Conservation (phyloP, 2,329 filamentous ascomycete species). For the Phaeosphaeria sp. region DNA sequence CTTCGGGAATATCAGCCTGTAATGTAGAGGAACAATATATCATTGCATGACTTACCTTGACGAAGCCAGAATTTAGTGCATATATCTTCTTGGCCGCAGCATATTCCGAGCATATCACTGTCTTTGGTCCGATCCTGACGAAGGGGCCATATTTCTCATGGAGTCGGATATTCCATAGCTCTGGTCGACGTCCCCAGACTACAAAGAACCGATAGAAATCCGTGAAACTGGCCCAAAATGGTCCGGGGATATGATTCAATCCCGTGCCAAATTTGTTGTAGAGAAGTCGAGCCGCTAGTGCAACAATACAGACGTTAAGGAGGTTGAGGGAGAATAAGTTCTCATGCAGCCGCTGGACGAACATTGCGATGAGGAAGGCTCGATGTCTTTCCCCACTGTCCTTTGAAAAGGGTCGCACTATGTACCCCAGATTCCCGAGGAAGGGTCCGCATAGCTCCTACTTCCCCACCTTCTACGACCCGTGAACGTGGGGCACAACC, state of each 20-base stretch:
- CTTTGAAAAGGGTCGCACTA: not conserved
- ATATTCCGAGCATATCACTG: conserved; percentile 75
- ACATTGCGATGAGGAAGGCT: not conserved
- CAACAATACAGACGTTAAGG: not conserved
- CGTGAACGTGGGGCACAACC: not conserved
- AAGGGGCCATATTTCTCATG: conserved; percentile 77
- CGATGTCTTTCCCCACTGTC: no score
- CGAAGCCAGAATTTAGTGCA: conserved; percentile 14
- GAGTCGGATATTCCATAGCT: conserved; percentile 53
- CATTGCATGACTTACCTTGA: conserved; percentile 5
- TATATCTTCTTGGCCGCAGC: conserved; percentile 51
- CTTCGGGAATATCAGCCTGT: conserved; percentile 1
- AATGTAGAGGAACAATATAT: not conserved
- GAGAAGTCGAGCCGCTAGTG: not conserved
- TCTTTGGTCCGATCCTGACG: conserved; percentile 80
- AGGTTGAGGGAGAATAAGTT: not conserved
- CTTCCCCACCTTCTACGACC: not conserved
- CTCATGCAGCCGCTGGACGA: not conserved
- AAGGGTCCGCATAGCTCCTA: not conserved
- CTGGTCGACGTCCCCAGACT: conserved; percentile 62
- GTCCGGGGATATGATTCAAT: conserved; percentile 61
- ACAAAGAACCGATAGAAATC: conserved; percentile 76
- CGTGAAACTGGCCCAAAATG: conserved; percentile 68
- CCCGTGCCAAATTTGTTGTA: conserved; percentile 2
- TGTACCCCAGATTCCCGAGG: not conserved